Conservation (phyloP, 2,329 filamentous ascomycete species). For the Fusarium avenaceum region DNA sequence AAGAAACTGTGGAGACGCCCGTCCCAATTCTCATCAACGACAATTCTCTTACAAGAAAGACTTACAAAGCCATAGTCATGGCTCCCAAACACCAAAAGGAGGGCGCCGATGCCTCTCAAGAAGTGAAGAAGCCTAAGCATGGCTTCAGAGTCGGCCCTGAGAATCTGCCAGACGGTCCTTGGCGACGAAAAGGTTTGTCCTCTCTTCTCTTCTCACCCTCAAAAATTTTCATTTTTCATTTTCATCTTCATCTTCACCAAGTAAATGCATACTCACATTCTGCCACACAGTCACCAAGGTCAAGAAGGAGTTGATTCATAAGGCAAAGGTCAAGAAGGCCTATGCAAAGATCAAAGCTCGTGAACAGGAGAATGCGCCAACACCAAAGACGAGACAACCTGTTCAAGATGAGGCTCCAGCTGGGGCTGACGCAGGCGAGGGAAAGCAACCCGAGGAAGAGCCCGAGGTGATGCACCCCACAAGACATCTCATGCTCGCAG, state of each 20-base stretch:
- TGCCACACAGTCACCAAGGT: conserved; percentile 82
- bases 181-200: conserved; percentile 78
- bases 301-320: conserved; percentile 88
- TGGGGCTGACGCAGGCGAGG: conserved; percentile 37
- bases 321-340: conserved; percentile 92
- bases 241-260: not conserved
- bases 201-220: conserved; percentile 3
- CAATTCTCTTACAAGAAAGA: conserved; percentile 32
- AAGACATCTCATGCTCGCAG: conserved; percentile 57
- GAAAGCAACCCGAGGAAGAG: conserved; percentile 35
- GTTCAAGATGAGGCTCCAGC: conserved; percentile 34
- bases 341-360: conserved; percentile 86
- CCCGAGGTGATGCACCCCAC: conserved; percentile 54
- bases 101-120: conserved; percentile 51
- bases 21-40: conserved; percentile 42
- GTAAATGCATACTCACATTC: conserved; percentile 33
- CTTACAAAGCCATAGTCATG: conserved; percentile 46
- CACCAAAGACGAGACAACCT: conserved; percentile 33
- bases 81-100: conserved; percentile 52
- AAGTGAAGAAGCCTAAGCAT: conserved; percentile 69
- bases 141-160: conserved; percentile 90
- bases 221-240: conserved; percentile 45
- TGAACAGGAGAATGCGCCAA: conserved; percentile 51
- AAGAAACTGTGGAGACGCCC: conserved; percentile 31
- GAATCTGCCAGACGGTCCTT: conserved; percentile 90